Conservation (phyloP, 1,139 yeast genomes). For the Suhomyces yuchorum region DNA sequence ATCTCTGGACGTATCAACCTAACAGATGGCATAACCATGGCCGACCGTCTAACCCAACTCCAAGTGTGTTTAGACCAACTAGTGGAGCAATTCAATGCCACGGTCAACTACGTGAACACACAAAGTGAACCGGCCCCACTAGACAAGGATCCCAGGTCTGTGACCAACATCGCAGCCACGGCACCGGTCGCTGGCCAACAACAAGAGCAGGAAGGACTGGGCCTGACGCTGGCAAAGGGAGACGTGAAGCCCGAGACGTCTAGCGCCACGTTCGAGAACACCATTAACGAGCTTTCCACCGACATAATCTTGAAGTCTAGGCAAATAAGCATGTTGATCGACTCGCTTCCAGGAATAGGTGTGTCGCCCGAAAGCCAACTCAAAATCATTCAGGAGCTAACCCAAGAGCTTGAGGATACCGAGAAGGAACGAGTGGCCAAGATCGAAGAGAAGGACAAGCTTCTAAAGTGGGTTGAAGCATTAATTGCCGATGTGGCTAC, state of each 20-base stretch:
- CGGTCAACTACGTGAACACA: conserved; percentile 78
- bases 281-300: conserved; percentile 72
- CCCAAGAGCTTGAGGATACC: conserved; percentile 60
- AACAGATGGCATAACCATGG: conserved; percentile 36
- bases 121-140: conserved; percentile 42
- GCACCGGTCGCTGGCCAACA: conserved; percentile 53
- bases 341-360: conserved; percentile 91
- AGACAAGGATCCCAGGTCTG: conserved; percentile 43
- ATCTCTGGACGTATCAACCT: not conserved
- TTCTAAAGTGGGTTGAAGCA: conserved; percentile 66
- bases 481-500: conserved; percentile 64
- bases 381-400: conserved; percentile 61
- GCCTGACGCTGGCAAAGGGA: conserved; percentile 12
- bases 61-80: conserved; percentile 91
- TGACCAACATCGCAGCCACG: conserved; percentile 44
- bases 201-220: conserved; percentile 40
- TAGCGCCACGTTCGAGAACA: conserved; percentile 43
- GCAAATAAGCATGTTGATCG: conserved; percentile 83
- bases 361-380: conserved; percentile 78
- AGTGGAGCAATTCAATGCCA: conserved; percentile 88
- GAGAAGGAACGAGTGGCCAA: conserved; percentile 63
- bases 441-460: conserved; percentile 63
- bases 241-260: conserved; percentile 19
- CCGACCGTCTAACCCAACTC: conserved; percentile 89
- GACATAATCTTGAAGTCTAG: conserved; percentile 84